Evolutionary conservation across 2,329 filamentous ascomycete genomes (phyloP), one percentile per base, ranked within the genome.

Genomic region (Albifimbria verrucaria): DNA sequence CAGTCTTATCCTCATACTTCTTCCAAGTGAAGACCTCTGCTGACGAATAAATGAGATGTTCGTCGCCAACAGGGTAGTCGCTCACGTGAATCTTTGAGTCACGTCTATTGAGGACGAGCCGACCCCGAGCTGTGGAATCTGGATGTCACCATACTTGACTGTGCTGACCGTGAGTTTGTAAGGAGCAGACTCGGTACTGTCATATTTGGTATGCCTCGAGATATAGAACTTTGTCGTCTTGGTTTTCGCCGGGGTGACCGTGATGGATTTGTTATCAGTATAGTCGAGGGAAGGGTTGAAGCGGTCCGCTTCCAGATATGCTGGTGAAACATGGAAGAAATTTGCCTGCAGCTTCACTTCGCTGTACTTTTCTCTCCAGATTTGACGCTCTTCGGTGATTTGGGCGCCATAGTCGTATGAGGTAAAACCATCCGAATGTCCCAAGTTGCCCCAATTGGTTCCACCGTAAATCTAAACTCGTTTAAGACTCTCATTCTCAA

Each of bases 401-500:
- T 55, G 57, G 23, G 70, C 67, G 6, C 68, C 75, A 55, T 79
- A 79, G 53, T 79, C 76, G 53, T 78, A 77, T 0, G 72, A 75
- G 1, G 77, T 81, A 56, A 82, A 83, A 9, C 76, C 81, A 15
- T 81, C 82, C 7, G 84, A 78, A 59, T 88, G 80, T 1, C 87
- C 85, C 4, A 89, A 68, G 59, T 89, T 90, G 1, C 88, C 88
- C 88, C 87, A 91, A 65, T 92, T 92, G 0, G 88, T 90, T 12
- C 88, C 88, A 11, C 88, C 88, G 57, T 79, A 87, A 1, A 78
- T 83, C 78, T 79, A 36, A 24, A 28, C 42, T 55, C 21, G 42
- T 42, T 47, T n/a, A 45, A 28, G 4, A 6, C 17, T 47, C 17
- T 25, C 7, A 3, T 25, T 24, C 20, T 25, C 15, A 3, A 26